Percentiles rank a stretch among this genome's conserved stretches.
Evolutionary conservation across 345 rosid species (phyloP).

Genomic region (Euphorbia pulcherrima): DNA sequence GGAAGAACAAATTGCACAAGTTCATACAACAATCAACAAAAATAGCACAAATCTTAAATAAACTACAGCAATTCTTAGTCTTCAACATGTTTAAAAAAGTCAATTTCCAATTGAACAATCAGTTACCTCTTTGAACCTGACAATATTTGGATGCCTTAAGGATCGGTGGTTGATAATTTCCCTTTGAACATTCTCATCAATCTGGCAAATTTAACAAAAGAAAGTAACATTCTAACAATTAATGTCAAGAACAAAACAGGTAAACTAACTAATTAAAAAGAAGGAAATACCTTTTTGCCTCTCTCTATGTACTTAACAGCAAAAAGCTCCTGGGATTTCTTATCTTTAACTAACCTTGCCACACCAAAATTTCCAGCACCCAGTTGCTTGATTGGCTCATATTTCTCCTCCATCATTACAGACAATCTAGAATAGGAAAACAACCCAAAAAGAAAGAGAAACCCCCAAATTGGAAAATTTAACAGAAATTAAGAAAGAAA

Average conservation of each 20-base stretch:
- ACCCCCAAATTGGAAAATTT: neutral
- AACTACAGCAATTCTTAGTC: neutral
- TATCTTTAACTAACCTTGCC: slow-evolving; percentile 75
- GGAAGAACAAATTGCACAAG: neutral
- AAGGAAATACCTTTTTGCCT: slow-evolving; percentile 65
- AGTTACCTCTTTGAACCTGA: slow-evolving; percentile 85
- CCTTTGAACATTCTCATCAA: slow-evolving; percentile 93
- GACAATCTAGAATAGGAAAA: too few relatives aligned
- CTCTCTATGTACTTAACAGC: slow-evolving; percentile 92
- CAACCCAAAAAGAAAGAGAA: neutral
- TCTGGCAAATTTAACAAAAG: slow-evolving; percentile 39
- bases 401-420: slow-evolving; percentile 35
- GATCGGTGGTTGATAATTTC: slow-evolving; percentile 91
- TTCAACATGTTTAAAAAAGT: slow-evolving; percentile 3
- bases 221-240: neutral
- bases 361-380: slow-evolving; percentile 94
- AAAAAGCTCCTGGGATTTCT: slow-evolving; percentile 76
- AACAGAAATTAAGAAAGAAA: neutral
- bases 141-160: slow-evolving; percentile 83
- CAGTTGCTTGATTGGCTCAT: slow-evolving; percentile 72
- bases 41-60: neutral
- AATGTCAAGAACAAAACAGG: neutral
- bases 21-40: neutral
- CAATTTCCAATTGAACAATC: neutral
- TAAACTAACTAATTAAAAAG: too few relatives aligned